A percentile compares a stretch with the other conserved stretches of the same genome.
Evolutionary conservation across 1,284 basidiomycete genomes (phyloP).

Genomic region (Filobasidium uniguttulatum): DNA sequence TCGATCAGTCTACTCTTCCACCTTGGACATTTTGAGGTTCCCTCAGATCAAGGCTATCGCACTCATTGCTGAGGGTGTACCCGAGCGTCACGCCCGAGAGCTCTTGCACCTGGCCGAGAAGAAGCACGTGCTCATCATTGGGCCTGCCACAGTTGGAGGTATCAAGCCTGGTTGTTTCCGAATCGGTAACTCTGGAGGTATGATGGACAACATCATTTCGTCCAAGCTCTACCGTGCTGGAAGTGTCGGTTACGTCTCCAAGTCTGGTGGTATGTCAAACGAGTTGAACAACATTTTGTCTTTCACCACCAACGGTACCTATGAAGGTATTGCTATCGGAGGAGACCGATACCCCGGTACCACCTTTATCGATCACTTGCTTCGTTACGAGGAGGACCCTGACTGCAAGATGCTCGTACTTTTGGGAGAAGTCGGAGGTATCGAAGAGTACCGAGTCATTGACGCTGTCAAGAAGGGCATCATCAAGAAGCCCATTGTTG

Average conservation of each 20-base stretch:
- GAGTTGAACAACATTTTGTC: constrained; percentile 99
- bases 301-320: constrained; percentile 92
- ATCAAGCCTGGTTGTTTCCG: constrained; percentile 99
- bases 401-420: constrained; percentile 98
- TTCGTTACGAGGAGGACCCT: constrained; percentile 93
- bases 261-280: constrained; percentile 99
- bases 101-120: constrained; percentile 77
- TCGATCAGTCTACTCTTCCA: constrained; percentile 87
- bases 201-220: constrained; percentile 99
- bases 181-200: constrained; percentile 97
- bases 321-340: constrained; percentile 99
- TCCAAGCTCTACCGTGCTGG: constrained; percentile 98
- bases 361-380: constrained; percentile 97
- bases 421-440: constrained; percentile 95
- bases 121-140: constrained; percentile 88
- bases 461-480: constrained; percentile 86
- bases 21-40: constrained; percentile 71
- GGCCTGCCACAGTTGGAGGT: constrained; percentile 96
- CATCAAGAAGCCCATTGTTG: constrained; percentile 97
- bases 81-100: constrained; percentile 92
- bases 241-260: constrained; percentile 96
- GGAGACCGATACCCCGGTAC: constrained; percentile 98
- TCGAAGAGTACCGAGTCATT: constrained; percentile 98
- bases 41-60: constrained; percentile 71
- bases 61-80: constrained; percentile 96